These are phyloP conservation scores for Hypoxylon perforatum DNA, from an alignment of 495 filamentous ascomycete genomes.

Conservation along the genomic window DNA sequence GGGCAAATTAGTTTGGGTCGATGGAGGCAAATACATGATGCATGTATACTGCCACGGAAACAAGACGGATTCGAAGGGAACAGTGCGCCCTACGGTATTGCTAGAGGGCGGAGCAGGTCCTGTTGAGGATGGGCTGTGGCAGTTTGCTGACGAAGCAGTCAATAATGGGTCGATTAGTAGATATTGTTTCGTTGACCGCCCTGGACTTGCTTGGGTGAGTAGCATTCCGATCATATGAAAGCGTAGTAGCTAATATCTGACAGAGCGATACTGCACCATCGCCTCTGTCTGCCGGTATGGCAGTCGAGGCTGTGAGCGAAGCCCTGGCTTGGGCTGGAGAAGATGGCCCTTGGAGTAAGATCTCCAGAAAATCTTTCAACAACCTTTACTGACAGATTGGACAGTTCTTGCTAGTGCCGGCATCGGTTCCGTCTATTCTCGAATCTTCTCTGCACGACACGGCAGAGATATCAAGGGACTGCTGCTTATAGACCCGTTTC, in stretches of 20 bases:
- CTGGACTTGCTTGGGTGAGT: constrained; percentile 81
- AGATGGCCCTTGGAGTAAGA: constrained; percentile 76
- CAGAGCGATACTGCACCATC: constrained; percentile 89
- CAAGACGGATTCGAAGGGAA: constrained; percentile 59
- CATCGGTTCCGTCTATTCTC: constrained; percentile 84
- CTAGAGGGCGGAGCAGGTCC: constrained; percentile 84
- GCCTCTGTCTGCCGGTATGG: constrained; percentile 90
- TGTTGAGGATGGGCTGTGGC: constrained; percentile 78
- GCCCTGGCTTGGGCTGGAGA: constrained; percentile 83
- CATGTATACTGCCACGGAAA: constrained; percentile 88
- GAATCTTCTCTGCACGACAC: constrained; percentile 88
- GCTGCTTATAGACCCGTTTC: constrained; percentile 86
- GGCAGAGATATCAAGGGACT: constrained; percentile 76
- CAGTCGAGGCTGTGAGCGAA: constrained; percentile 85
- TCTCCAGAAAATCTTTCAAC: constrained; percentile 47
- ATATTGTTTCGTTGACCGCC: constrained; percentile 97
- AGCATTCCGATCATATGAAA: not conserved
- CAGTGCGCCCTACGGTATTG: constrained; percentile 74
- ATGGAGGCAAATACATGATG: constrained; percentile 82
- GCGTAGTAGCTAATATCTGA: not conserved
- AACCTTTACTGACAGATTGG: constrained; percentile 15
- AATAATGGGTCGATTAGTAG: constrained; percentile 79
- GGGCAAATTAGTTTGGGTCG: constrained; percentile 80
- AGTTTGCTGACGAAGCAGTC: constrained; percentile 73
- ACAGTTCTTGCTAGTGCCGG: constrained; percentile 69